A percentile compares a stretch with the other conserved stretches of the same genome.
These are phyloP conservation scores for Immersiporthe knoxdaviesiana DNA, from an alignment of 2,329 filamentous ascomycete genomes.

Conservation along the genomic window DNA sequence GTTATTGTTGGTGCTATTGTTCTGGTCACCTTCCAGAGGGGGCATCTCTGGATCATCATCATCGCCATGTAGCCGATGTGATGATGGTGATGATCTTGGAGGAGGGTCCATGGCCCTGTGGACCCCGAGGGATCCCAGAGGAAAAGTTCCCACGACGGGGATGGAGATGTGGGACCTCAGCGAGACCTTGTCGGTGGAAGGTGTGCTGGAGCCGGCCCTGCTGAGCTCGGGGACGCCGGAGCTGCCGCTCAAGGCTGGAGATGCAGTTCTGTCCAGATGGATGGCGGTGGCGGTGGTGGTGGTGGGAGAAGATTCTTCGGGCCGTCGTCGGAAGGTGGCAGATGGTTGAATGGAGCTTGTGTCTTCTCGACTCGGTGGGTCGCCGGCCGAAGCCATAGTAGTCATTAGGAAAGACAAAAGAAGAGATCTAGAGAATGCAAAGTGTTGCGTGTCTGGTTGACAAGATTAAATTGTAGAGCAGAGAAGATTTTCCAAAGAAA, in stretches of 20 bases:
- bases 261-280: constrained; percentile 1
- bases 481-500: background rate
- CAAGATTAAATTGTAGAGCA: background rate
- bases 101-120: constrained; percentile 38
- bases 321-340: background rate
- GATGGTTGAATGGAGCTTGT: background rate
- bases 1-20: background rate
- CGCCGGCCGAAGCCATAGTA: constrained; percentile 16
- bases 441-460: background rate
- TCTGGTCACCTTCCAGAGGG: constrained; percentile 15
- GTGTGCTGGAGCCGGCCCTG: constrained; percentile 44
- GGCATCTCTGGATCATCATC: constrained; percentile 23
- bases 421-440: background rate
- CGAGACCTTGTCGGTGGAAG: constrained; percentile 31
- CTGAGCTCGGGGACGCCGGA: constrained; percentile 35
- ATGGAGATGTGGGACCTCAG: constrained; percentile 43
- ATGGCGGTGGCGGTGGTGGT: background rate
- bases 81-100: constrained; percentile 27
- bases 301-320: constrained; percentile 10
- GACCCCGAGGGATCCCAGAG: constrained; percentile 49
- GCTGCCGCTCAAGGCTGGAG: constrained; percentile 13
- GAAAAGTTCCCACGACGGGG: constrained; percentile 44
- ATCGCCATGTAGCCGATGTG: constrained; percentile 16
- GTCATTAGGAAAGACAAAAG: background rate
- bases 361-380: constrained; percentile 20